Evolutionary conservation across 2,329 filamentous ascomycete genomes (phyloP), one percentile per base, ranked within the genome.

Genomic region (Alternaria hordeiaustralica): DNA sequence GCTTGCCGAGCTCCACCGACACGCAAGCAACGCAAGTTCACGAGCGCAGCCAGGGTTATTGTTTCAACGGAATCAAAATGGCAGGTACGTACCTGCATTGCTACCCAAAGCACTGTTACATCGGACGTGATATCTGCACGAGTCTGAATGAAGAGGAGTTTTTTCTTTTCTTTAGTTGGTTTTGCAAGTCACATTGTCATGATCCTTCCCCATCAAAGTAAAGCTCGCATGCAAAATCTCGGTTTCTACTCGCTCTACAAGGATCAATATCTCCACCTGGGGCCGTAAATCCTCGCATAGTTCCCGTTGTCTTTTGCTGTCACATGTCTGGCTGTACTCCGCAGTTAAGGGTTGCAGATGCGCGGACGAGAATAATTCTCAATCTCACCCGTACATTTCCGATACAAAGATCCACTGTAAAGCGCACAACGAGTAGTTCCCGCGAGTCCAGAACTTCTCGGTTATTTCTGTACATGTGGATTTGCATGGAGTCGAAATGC

Each of bases 1-100:
- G 28, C 47, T 58, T 46, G 60, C 60, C 60, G 60, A 61, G 55
- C 60, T 61, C 55, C 49, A 45, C 60, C 60, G 60, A 51, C 45
- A 54, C 51, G 58, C 28, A 51, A 58, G 23, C 43, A 53, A 54
- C 51, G 58, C 28, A 51, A 58, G 23, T 50, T 58, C 28, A n/a
- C 50, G 33, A 50, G 36, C 36, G 36, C 36, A 41, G n/a, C 36
- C 15, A 18, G 36, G 36, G 36, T 41, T 41, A 10, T 41, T 18
- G 36, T 41, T 41, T 41, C 36, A 41, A 41, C n/a, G 15, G 36
- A 41, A 41, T 41, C 36, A 41, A 41, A 41, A 41, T 41, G 33
- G 36, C 13, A 58, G 55, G 41, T 61, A 54, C 41, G 60, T 61
- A 61, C 47, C 60, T 61, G 60, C 60, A 54, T 30, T 61, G 60